Evolutionary conservation across 768 basidiomycete species (phyloP).

Genomic region (Pleurotus tuoliensis): DNA sequence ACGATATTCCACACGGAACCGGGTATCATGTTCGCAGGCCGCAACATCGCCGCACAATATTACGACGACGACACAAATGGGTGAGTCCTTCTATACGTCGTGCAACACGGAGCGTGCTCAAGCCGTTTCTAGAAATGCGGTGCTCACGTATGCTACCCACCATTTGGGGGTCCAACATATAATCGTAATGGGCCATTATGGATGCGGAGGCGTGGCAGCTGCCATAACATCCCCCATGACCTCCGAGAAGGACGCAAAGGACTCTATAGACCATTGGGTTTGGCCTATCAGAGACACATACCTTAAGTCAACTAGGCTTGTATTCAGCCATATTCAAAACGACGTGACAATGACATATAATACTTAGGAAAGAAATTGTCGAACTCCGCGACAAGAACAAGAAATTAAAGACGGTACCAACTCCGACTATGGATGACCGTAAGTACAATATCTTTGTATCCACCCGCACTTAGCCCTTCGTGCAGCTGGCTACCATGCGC

Average conservation of each 20-base stretch:
- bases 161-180: constrained; percentile 18
- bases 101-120: background rate
- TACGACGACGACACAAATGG: constrained; percentile 13
- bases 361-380: constrained; percentile 16
- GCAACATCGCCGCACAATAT: constrained; percentile 21
- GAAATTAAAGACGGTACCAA: constrained; percentile 7
- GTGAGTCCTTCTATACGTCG: constrained; percentile 7
- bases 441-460: background rate
- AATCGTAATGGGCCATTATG: constrained; percentile 23
- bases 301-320: constrained; percentile 16
- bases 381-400: constrained; percentile 14
- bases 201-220: constrained; percentile 19
- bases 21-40: constrained; percentile 19
- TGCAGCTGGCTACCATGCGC: constrained; percentile 31
- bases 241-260: constrained; percentile 7
- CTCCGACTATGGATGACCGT: constrained; percentile 16
- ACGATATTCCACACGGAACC: constrained; percentile 19
- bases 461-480: too few species aligned
- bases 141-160: constrained; percentile 16
- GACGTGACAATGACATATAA: too few species aligned
- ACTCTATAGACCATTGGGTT: constrained; percentile 20
- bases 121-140: constrained; percentile 12
- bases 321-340: background rate
- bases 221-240: constrained; percentile 13
- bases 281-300: constrained; percentile 19